These are phyloP conservation scores for Chaetoceros muelleri DNA, from an alignment of 108 stramenopile species.

Conservation along the genomic window DNA sequence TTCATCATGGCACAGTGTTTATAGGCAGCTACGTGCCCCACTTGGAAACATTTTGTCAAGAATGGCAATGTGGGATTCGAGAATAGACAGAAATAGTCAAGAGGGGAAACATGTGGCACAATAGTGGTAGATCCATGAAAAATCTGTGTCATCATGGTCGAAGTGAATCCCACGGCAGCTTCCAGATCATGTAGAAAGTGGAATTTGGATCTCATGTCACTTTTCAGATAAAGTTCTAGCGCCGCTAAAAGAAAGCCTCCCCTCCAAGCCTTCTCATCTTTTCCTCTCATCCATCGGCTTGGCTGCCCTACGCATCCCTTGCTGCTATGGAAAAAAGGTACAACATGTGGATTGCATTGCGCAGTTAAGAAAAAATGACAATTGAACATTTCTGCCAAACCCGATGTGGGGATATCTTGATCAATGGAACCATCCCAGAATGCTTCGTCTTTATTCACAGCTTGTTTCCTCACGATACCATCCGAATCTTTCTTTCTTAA, in stretches of 20 bases:
- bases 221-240: slow-evolving; percentile 55
- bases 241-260: slow-evolving; percentile 68
- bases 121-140: slow-evolving; percentile 71
- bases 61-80: slow-evolving; percentile 37
- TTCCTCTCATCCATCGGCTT: slow-evolving; percentile 63
- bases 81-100: slow-evolving; percentile 57
- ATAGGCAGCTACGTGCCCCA: slow-evolving; percentile 73
- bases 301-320: slow-evolving; percentile 81
- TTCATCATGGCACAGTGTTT: slow-evolving; percentile 76
- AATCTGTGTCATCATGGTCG: slow-evolving; percentile 66
- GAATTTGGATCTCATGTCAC: slow-evolving; percentile 81
- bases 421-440: slow-evolving; percentile 85
- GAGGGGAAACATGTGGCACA: slow-evolving; percentile 63
- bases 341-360: slow-evolving; percentile 77
- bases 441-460: slow-evolving; percentile 26
- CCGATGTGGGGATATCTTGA: slow-evolving; percentile 80
- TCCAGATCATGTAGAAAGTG: slow-evolving; percentile 75
- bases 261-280: slow-evolving; percentile 61
- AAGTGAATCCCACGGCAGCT: slow-evolving; percentile 74
- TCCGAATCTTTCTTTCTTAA: slow-evolving; percentile 73
- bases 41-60: slow-evolving; percentile 52
- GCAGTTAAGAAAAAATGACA: slow-evolving; percentile 92
- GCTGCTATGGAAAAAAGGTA: slow-evolving; percentile 71
- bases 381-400: slow-evolving; percentile 87
- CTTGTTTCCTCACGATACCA: slow-evolving; percentile 45